Evolutionary conservation across 768 basidiomycete genomes (phyloP), one percentile per base, ranked within the genome.

Genomic region (Cantharellus anzutake): DNA sequence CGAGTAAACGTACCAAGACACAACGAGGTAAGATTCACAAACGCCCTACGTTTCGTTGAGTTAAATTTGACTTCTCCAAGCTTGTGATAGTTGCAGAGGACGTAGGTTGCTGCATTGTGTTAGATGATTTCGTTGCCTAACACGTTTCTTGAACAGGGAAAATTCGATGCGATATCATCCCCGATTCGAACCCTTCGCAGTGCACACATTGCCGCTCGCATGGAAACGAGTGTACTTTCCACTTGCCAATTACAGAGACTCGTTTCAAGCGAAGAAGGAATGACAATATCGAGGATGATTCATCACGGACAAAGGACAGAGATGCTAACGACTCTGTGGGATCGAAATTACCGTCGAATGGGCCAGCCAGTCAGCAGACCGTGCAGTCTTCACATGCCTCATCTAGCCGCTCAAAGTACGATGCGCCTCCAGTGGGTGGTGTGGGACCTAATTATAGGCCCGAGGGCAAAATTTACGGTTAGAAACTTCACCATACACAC

Each of bases 241-340:
- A 96, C 75, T 80, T 98, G 7, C 96, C 96, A 44, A 99, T 99
- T 65, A 90, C 94, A 5, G 96, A 98, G 71, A 99, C 96, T 0
- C 83, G 96, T 20, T 99, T 97, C 78, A 97, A 97, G 74, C 20
- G 20, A 29, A 29, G 20, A 29, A 29, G 20, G 20, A 96, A 96
- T 75, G 91, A 91, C 73, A 84, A 86, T 64, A 60, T 82, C 51
- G 86, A 91, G 66, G 52, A 55, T 7, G 83, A 87, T 29, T 29
- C 20, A 29, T 29, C 20, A 29, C 20, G 20, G 20, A 29, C 20
- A 29, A 29, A 29, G 20, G 20, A 29, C 20, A 29, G 20, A 29
- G 20, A 29, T 29, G 20, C 20, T 29, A 29, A 29, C 20, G 20
- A 29, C 20, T 29, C 20, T 29, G 20, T 29, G 20, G 20, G 20